A percentile compares a stretch with the other conserved stretches of the same genome.
Conservation (phyloP, 1,284 basidiomycete species). For the Crucibulum parvulum region DNA sequence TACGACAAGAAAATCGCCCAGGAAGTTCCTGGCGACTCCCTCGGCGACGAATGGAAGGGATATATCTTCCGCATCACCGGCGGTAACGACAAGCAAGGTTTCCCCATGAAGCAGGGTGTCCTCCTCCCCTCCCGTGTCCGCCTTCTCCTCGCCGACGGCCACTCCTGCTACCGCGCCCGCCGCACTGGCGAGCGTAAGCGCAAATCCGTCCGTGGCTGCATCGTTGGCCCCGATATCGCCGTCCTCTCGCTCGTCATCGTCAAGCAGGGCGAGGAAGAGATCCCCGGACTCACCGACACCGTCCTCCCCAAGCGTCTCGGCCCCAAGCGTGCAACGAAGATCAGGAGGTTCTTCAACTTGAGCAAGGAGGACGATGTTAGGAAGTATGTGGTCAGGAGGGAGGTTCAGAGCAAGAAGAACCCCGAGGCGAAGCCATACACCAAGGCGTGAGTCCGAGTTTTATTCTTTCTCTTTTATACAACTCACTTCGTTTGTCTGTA, state of each 20-base stretch:
- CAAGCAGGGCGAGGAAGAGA: constrained; percentile 95
- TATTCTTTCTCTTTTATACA: not conserved
- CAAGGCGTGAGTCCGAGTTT: constrained; percentile 82
- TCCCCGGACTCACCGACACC: constrained; percentile 92
- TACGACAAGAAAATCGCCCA: constrained; percentile 97
- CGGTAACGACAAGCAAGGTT: constrained; percentile 96
- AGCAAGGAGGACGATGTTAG: constrained; percentile 98
- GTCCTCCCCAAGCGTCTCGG: constrained; percentile 96
- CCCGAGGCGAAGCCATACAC: constrained; percentile 94
- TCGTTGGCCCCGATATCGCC: constrained; percentile 95
- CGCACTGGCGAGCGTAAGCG: constrained; percentile 97
- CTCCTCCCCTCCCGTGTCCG: constrained; percentile 94
- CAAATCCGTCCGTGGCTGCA: constrained; percentile 99
- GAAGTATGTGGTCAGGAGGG: constrained; percentile 94
- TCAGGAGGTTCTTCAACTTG: constrained; percentile 98
- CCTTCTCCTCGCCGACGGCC: constrained; percentile 93
- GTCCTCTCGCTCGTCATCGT: constrained; percentile 95
- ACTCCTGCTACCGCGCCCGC: constrained; percentile 97
- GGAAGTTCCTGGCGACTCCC: constrained; percentile 90
- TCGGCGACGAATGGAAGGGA: constrained; percentile 98
- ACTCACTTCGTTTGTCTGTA: constrained; percentile 27
- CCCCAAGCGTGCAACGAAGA: constrained; percentile 95
- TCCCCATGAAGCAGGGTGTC: constrained; percentile 99
- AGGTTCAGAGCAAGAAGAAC: constrained; percentile 92
- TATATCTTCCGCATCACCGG: constrained; percentile 98